Conservation (phyloP, 2,329 filamentous ascomycete species). For the Scleromitrula shiraiana region DNA sequence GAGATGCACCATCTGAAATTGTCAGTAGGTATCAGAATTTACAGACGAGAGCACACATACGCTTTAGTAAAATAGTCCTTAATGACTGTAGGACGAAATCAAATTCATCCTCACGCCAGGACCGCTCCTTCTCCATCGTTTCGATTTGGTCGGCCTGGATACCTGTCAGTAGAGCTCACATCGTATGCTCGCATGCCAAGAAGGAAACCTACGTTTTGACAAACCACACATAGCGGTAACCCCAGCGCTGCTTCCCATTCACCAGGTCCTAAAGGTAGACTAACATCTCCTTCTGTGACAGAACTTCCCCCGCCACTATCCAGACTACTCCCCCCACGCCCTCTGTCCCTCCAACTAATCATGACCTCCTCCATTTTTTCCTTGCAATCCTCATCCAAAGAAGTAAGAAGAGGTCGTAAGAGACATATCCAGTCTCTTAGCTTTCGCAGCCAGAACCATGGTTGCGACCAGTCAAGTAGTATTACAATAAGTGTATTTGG, state of each 20-base stretch:
- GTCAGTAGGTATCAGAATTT: conserved; percentile 9
- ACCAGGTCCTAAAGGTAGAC: conserved; percentile 73
- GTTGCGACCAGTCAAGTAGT: conserved; percentile 90
- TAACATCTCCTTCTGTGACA: conserved; percentile 58
- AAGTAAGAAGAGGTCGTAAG: conserved; percentile 66
- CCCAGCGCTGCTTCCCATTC: conserved; percentile 91
- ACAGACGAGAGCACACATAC: conserved; percentile 40
- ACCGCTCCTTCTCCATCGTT: conserved; percentile 75
- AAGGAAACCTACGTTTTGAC: conserved; percentile 65
- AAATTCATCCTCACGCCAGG: conserved; percentile 95
- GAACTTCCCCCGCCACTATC: conserved; percentile 51
- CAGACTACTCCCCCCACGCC: conserved; percentile 55
- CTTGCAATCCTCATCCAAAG: conserved; percentile 67
- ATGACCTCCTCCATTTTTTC: conserved; percentile 83
- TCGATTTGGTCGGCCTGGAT: conserved; percentile 46
- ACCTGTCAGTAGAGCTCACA: conserved; percentile 10
- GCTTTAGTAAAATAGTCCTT: conserved; percentile 78
- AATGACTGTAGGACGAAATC: conserved; percentile 92
- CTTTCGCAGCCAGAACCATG: conserved; percentile 86
- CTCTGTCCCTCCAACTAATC: conserved; percentile 68
- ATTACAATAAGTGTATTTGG: conserved; percentile 83
- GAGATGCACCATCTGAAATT: conserved; percentile 63
- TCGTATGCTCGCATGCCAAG: background rate
- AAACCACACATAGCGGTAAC: conserved; percentile 85
- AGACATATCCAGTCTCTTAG: conserved; percentile 84